phyloP scores from a whole-genome alignment of 768 basidiomycete species.

The Lentinula aciculospora region DNA sequence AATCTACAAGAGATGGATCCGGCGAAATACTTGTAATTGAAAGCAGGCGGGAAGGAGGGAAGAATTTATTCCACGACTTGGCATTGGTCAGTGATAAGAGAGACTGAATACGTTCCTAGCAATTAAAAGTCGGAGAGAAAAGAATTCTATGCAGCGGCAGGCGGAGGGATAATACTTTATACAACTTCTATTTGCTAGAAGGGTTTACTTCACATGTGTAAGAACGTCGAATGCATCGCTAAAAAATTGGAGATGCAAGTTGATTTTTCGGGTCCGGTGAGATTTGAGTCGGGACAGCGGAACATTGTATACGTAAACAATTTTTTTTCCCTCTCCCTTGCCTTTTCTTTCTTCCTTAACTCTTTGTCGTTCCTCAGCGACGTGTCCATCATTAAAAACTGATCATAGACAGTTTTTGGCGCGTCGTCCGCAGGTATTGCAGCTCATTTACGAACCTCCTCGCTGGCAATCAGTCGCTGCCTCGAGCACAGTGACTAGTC shows the following conservation, averaged over 20 bases:
- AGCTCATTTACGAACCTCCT: background rate
- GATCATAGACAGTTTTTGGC: background rate
- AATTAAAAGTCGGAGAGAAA: too few relatives aligned
- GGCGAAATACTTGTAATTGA: slow-evolving; percentile 24
- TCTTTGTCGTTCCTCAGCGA: background rate
- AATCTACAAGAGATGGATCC: slow-evolving; percentile 45
- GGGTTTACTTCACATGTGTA: too few relatives aligned
- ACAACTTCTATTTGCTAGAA: too few relatives aligned
- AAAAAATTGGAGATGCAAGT: too few relatives aligned
- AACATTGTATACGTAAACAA: background rate
- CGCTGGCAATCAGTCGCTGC: background rate
- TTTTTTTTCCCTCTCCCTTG: background rate
- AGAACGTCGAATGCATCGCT: too few relatives aligned
- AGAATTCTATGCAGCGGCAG: too few relatives aligned
- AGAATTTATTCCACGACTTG: background rate
- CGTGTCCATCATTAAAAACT: background rate
- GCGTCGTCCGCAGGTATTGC: background rate
- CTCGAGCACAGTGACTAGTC: background rate
- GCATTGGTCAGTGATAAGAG: too few relatives aligned
- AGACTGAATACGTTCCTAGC: background rate
- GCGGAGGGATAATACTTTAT: too few relatives aligned
- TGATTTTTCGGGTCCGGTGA: too few relatives aligned
- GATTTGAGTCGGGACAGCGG: background rate
- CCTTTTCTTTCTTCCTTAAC: background rate
- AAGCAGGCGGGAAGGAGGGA: background rate